Percentiles rank a stretch among this genome's conserved stretches.
phyloP scores from a whole-genome alignment of 257 asterid species.

The Verbascum thapsus region DNA sequence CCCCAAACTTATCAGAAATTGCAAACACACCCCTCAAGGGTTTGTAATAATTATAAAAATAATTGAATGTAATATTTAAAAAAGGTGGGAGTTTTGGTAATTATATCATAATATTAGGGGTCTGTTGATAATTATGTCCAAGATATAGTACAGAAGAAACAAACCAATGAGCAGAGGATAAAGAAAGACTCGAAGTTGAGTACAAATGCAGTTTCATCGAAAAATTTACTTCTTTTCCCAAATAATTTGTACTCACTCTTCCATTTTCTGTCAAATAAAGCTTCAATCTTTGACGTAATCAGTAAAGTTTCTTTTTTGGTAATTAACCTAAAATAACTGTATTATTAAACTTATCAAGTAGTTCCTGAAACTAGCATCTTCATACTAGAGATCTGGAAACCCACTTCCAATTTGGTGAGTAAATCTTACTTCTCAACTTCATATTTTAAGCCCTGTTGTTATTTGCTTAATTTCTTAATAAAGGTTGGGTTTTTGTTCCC shows the following conservation, averaged over 20 bases:
- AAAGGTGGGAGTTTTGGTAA: no score
- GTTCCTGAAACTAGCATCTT: conserved; percentile 25
- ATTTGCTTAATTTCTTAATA: not conserved
- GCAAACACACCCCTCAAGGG: no score
- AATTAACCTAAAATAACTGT: conserved; percentile 1
- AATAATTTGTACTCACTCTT: not conserved
- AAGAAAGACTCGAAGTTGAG: conserved; percentile 5
- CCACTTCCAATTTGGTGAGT: conserved; percentile 30
- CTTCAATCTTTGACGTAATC: conserved; percentile 9
- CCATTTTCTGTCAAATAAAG: conserved; percentile 13
- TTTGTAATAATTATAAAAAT: no score
- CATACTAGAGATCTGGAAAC: conserved; percentile 31
- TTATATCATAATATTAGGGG: no score
- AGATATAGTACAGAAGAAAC: no score
- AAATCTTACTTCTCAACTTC: conserved; percentile 3
- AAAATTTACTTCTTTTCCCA: not conserved
- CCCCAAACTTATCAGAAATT: no score
- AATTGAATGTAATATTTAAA: no score
- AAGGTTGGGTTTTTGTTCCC: conserved; percentile 22
- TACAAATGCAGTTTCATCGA: conserved; percentile 24
- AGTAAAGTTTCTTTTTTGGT: not conserved
- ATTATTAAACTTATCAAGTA: conserved; percentile 3
- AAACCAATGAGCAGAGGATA: no score
- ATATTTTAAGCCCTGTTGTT: not conserved
- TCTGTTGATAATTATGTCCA: no score